These are phyloP conservation scores for Trichoderma sp. DNA, from an alignment of 2,329 filamentous ascomycete genomes.

Conservation along the genomic window DNA sequence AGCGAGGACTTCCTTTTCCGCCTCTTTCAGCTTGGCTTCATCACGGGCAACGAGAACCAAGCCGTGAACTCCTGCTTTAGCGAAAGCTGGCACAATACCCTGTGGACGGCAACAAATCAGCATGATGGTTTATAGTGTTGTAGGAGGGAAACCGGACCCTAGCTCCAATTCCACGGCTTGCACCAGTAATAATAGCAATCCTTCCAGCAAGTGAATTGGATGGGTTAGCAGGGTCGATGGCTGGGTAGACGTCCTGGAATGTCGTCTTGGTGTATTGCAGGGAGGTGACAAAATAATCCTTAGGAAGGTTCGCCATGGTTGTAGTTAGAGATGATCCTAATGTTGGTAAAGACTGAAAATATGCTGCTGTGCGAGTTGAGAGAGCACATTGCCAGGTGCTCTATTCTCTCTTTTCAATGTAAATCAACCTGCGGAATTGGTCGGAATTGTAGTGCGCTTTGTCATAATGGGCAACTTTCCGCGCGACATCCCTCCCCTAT, in stretches of 20 bases:
- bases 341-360: not conserved
- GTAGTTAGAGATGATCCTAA: not conserved
- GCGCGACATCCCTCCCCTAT: not conserved
- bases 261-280: not conserved
- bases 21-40: not conserved
- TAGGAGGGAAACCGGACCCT: not conserved
- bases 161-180: not conserved
- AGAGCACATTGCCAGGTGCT: not conserved
- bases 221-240: not conserved
- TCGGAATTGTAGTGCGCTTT: not conserved
- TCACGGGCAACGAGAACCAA: constrained; percentile 2
- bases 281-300: not conserved
- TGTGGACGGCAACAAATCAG: not conserved
- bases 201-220: not conserved
- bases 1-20: not conserved
- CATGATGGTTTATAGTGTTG: not conserved
- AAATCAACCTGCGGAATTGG: not conserved
- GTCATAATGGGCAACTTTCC: not conserved
- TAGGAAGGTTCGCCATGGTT: not conserved
- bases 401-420: not conserved
- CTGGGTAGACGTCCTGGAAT: not conserved
- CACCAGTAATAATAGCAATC: not conserved
- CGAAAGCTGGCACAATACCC: not conserved
- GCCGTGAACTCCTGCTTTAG: not conserved
- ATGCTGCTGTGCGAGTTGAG: not conserved